Evolutionary conservation across 1,284 basidiomycete species (phyloP).

Genomic region (Stereum hirsutum): DNA sequence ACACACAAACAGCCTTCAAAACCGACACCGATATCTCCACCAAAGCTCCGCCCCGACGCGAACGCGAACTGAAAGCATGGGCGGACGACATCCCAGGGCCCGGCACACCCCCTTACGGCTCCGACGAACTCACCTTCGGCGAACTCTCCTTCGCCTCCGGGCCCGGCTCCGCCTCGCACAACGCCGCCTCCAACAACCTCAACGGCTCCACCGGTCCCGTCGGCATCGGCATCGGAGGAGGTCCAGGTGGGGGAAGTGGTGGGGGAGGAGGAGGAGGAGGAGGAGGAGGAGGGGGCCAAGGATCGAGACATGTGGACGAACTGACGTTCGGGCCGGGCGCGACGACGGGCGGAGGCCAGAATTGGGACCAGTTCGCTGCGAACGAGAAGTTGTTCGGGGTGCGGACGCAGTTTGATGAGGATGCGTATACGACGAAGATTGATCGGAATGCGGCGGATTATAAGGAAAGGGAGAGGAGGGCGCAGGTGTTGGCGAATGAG

Average conservation of each 20-base stretch:
- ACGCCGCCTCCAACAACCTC: constrained; percentile 10
- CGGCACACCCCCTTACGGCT: background rate
- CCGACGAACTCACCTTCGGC: background rate
- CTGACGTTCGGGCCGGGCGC: constrained; percentile 57
- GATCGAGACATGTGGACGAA: constrained; percentile 39
- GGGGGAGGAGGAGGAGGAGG: no score
- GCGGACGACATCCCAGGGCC: constrained; percentile 18
- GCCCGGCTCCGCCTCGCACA: constrained; percentile 20
- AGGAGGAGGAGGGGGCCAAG: background rate
- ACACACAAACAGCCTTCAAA: constrained; percentile 60
- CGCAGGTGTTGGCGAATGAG: constrained; percentile 85
- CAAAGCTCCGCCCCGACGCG: constrained; percentile 40
- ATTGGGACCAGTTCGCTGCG: constrained; percentile 95
- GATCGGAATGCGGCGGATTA: constrained; percentile 82
- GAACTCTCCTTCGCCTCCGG: background rate
- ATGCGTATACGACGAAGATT: constrained; percentile 91
- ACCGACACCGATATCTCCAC: constrained; percentile 84
- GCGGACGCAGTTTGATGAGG: constrained; percentile 89
- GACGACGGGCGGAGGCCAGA: constrained; percentile 21
- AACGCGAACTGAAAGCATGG: constrained; percentile 86
- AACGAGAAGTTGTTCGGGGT: constrained; percentile 94
- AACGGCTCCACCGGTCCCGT: constrained; percentile 14
- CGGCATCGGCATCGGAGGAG: constrained; percentile 11
- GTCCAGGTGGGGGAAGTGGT: no score
- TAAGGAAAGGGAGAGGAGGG: constrained; percentile 83